These are phyloP conservation scores for Apiospora aurea DNA, from an alignment of 2,329 filamentous ascomycete genomes.

Conservation along the genomic window DNA sequence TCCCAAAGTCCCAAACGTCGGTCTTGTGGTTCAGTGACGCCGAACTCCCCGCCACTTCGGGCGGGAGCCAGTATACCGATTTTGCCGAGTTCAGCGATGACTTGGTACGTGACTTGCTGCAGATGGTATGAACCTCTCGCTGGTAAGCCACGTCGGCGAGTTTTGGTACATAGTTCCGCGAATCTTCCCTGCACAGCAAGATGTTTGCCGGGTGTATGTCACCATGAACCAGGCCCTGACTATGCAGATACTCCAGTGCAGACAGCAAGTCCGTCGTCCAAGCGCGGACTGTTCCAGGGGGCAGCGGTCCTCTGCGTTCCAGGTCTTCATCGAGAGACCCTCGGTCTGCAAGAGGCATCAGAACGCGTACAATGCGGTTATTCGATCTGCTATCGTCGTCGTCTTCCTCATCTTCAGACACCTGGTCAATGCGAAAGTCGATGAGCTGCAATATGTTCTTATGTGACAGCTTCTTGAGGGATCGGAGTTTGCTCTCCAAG, in stretches of 20 bases:
- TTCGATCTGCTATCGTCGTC: constrained; percentile 35
- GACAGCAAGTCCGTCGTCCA: constrained; percentile 95
- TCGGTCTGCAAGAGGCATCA: constrained; percentile 80
- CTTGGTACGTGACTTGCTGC: constrained; percentile 58
- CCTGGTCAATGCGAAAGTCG: constrained; percentile 79
- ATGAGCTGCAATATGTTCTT: constrained; percentile 80
- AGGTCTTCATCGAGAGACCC: constrained; percentile 84
- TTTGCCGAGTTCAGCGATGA: constrained; percentile 67
- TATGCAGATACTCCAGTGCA: constrained; percentile 86
- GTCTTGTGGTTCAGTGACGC: constrained; percentile 76
- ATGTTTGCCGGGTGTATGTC: constrained; percentile 83
- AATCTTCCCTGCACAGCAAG: constrained; percentile 73
- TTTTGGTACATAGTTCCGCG: constrained; percentile 75
- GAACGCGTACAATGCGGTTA: constrained; percentile 75
- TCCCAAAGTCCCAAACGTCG: constrained; percentile 94
- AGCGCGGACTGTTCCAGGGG: constrained; percentile 77
- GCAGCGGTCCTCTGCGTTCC: constrained; percentile 77
- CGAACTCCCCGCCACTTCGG: constrained; percentile 72
- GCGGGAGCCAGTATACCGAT: constrained; percentile 83
- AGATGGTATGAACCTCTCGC: constrained; percentile 69
- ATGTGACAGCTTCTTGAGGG: constrained; percentile 77
- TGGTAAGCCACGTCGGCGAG: constrained; percentile 78
- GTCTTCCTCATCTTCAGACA: constrained; percentile 47
- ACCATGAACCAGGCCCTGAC: constrained; percentile 83
- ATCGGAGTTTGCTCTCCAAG: constrained; percentile 79